Conservation (phyloP, 495 filamentous ascomycete genomes). For the Daldinia vernicosa region DNA sequence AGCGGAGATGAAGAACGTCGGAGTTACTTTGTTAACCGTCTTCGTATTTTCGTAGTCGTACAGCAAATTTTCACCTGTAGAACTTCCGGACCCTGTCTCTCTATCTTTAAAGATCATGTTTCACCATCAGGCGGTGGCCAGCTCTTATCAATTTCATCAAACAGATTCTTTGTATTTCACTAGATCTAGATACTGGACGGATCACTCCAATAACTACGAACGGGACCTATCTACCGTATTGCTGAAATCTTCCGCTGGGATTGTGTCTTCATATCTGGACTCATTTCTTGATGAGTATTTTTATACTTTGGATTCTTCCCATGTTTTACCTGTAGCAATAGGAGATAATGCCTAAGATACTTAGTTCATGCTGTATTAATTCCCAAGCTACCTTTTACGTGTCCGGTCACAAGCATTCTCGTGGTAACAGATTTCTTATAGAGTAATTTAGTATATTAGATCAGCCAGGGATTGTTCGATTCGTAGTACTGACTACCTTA, state of each 20-base stretch:
- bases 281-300: neutral
- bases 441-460: neutral
- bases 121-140: no score
- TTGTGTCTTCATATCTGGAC: neutral
- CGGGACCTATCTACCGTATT: neutral
- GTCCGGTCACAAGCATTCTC: neutral
- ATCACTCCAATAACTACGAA: neutral
- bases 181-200: neutral
- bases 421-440: neutral
- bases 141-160: neutral
- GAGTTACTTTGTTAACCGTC: neutral
- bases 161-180: neutral
- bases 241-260: neutral
- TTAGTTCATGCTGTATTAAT: no score
- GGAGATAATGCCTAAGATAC: no score
- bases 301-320: neutral
- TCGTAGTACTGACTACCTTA: neutral
- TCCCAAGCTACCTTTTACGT: no score
- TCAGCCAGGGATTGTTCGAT: neutral
- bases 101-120: no score
- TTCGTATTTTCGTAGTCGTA: neutral
- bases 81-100: no score
- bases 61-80: neutral
- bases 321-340: no score
- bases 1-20: no score